phyloP scores from a whole-genome alignment of 345 rosid genomes.

The sweet orange (Citrus sinensis) region DNA sequence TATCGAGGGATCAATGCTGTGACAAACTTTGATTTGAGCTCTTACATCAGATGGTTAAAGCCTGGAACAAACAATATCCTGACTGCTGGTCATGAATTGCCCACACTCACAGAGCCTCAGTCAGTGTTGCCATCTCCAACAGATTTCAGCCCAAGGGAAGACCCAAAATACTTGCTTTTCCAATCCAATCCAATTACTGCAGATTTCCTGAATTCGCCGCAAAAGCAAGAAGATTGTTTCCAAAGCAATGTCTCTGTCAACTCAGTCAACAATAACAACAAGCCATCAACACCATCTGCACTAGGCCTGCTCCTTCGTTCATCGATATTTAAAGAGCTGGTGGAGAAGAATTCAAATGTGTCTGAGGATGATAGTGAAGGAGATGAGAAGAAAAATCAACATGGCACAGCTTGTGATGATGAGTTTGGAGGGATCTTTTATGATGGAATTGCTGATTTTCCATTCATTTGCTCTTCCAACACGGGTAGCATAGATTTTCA shows the following conservation, averaged over 20 bases:
- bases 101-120: slow-evolving; percentile 16
- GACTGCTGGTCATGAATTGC: slow-evolving; percentile 20
- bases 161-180: slow-evolving; percentile 25
- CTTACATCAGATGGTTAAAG: slow-evolving; percentile 48
- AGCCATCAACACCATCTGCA: slow-evolving; percentile 47
- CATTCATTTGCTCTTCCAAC: slow-evolving; percentile 30
- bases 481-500: slow-evolving; percentile 28
- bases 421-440: slow-evolving; percentile 39
- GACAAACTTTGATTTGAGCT: slow-evolving; percentile 51
- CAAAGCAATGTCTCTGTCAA: slow-evolving; percentile 12
- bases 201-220: slow-evolving; percentile 19
- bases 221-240: slow-evolving; percentile 22
- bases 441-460: slow-evolving; percentile 26
- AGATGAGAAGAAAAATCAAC: slow-evolving; percentile 28
- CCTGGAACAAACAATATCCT: slow-evolving; percentile 29
- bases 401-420: slow-evolving; percentile 26
- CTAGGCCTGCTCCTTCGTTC: slow-evolving; percentile 56
- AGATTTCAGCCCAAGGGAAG: slow-evolving; percentile 29
- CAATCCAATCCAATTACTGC: slow-evolving; percentile 18
- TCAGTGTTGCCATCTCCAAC: slow-evolving; percentile 11
- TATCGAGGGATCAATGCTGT: slow-evolving; percentile 51
- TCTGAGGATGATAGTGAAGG: slow-evolving; percentile 33
- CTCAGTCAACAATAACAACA: slow-evolving; percentile 15
- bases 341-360: slow-evolving; percentile 43
- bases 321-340: slow-evolving; percentile 49